A percentile compares a stretch with the other conserved stretches of the same genome.
Conservation (phyloP, 1,284 basidiomycete genomes). For the Ganoderma lingzhi region DNA sequence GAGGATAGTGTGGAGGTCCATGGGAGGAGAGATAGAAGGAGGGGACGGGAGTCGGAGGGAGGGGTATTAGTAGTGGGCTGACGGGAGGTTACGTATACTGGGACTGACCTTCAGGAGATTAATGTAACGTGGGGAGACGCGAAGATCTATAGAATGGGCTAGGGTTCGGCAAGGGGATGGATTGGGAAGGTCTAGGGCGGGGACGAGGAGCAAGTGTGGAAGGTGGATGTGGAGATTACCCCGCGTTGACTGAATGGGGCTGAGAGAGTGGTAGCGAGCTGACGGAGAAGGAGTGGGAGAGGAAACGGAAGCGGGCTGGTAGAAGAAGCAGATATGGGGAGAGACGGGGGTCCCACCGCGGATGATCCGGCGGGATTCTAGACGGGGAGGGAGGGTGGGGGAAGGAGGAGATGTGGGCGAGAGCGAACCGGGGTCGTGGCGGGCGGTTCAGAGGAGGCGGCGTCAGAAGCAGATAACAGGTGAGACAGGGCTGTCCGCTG, state of each 20-base stretch:
- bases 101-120: conserved; percentile 26
- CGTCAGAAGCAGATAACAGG: conserved; percentile 18
- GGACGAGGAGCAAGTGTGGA: conserved; percentile 24
- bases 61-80: conserved; percentile 30
- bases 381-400: conserved; percentile 13
- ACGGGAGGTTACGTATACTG: conserved; percentile 18
- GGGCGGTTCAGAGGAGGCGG: conserved; percentile 1
- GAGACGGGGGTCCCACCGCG: conserved; percentile 25
- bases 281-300: conserved; percentile 19
- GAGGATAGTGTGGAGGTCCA: conserved; percentile 31
- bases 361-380: conserved; percentile 32
- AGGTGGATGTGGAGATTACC: conserved; percentile 26
- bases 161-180: conserved; percentile 27
- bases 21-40: conserved; percentile 17
- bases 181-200: conserved; percentile 22
- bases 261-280: neutral
- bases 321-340: conserved; percentile 18
- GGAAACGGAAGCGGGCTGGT: conserved; percentile 21
- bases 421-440: conserved; percentile 19
- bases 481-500: conserved; percentile 14
- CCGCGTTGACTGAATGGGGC: conserved; percentile 26
- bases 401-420: conserved; percentile 15
- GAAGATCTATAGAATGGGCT: conserved; percentile 32
- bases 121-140: conserved; percentile 10
- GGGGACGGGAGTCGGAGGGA: conserved; percentile 12